Percentiles rank a stretch among this genome's conserved stretches.
phyloP scores from a whole-genome alignment of 164 flowering plant genomes.

The Magnolia kwangsiensis region DNA sequence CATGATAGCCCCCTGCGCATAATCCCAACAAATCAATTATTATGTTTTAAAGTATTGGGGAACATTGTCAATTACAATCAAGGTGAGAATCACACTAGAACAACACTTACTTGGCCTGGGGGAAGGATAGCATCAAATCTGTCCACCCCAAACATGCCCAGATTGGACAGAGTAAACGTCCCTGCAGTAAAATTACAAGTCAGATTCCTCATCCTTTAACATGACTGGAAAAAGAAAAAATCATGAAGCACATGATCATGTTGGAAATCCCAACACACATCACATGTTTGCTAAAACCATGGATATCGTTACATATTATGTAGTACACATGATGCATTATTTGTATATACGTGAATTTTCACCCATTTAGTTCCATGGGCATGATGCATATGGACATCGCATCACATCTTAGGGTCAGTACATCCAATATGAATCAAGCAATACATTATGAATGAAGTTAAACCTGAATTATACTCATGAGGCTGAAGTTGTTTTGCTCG shows the following conservation, averaged over 20 bases:
- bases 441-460: neutral
- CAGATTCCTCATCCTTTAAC: slow-evolving; percentile 5
- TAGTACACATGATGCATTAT: neutral
- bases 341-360: neutral
- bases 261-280: neutral
- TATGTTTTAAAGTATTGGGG: neutral
- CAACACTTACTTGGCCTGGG: slow-evolving; percentile 78
- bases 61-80: neutral
- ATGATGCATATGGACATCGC: neutral
- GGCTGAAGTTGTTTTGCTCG: slow-evolving; percentile 88
- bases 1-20: slow-evolving; percentile 88
- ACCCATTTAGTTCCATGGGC: neutral
- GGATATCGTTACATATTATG: neutral
- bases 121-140: slow-evolving; percentile 98
- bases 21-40: slow-evolving; percentile 9
- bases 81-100: neutral
- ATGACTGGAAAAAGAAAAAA: neutral
- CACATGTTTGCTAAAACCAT: neutral
- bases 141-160: slow-evolving; percentile 99
- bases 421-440: neutral
- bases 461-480: slow-evolving; percentile 87
- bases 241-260: neutral
- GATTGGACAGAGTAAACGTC: slow-evolving; percentile 87
- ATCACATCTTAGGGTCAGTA: neutral
- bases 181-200: slow-evolving; percentile 42